Base-by-base conservation (phyloP, 352 stramenopile genomes). In the Aphanomyces cochlioides region DNA sequence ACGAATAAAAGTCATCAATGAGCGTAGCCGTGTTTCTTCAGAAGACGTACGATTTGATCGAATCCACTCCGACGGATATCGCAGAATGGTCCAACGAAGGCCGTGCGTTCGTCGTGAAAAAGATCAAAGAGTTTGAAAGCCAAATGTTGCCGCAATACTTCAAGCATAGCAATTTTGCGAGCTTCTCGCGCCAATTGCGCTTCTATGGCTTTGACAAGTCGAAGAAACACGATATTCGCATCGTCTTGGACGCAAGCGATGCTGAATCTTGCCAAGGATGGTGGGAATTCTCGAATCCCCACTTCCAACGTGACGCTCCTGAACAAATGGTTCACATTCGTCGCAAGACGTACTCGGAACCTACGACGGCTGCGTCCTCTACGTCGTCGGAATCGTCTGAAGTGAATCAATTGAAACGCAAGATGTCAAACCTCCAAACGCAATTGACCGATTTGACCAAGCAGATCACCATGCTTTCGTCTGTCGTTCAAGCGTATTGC, bases 141-240 rank as follows among this genome's bases (percentile, higher is more conserved):
- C 75, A 85, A 7, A 75, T 90, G 15, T 88, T 96, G 60, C 86
- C 86, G 1, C 73, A 83, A 45, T 95, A 87, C 71, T 97, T 96
- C 79, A 94, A 95, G 67, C 89, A 96, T 75, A 92, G 85, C 75
- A 96, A 97, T 72, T 96, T 96, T 69, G 81, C 77, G 48, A 88
- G 74, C 57, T 72, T 72, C 36, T 41, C 59, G 34, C 66, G 66
- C 10, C 66, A 72, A 41, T 80, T 98, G 37, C 96, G 95, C 77
- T 97, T 97, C 78, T 97, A 97, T 75, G 83, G 79, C 56, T 72
- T 77, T 69, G 63, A 69, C 63, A 69, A 69, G 63, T 59, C 54
- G 43, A 69, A 69, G 63, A 69, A 69, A 43, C 63, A 69, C 50
- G 36, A 69, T 37, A 50, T 58, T 17, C 50, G 50, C 50, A 58